phyloP scores from a whole-genome alignment of 2,329 filamentous ascomycete genomes.

The Colletotrichum liaoningense region DNA sequence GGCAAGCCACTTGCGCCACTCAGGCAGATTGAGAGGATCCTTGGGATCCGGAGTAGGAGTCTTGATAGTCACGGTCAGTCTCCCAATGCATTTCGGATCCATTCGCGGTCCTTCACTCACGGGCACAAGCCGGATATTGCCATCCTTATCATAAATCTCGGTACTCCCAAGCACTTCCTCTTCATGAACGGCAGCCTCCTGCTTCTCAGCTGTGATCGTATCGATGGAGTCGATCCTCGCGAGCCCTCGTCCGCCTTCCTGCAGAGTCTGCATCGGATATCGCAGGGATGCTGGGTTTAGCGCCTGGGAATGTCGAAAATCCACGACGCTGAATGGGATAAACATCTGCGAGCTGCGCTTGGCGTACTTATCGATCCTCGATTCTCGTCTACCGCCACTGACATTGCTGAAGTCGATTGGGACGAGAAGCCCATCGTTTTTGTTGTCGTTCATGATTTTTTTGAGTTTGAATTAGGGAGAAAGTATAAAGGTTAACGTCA shows the following conservation, averaged over 20 bases:
- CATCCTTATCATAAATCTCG: neutral
- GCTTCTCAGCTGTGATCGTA: neutral
- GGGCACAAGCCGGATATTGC: neutral
- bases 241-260: neutral
- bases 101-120: neutral
- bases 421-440: neutral
- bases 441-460: neutral
- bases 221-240: neutral
- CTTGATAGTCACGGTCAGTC: neutral
- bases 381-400: constrained; percentile 3
- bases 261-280: neutral
- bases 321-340: constrained; percentile 5
- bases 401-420: neutral
- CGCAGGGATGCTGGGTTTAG: neutral
- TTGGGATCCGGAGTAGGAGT: neutral
- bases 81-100: neutral
- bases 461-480: neutral
- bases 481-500: neutral
- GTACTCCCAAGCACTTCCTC: neutral
- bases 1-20: neutral
- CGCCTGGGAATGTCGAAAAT: neutral
- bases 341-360: constrained; percentile 17
- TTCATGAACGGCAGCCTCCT: neutral
- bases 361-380: constrained; percentile 13
- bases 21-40: neutral